Percentiles rank a stretch among this genome's conserved stretches.
These are phyloP conservation scores for Coemansia reversa DNA, from an alignment of 192 early-diverging fungal species.

Conservation along the genomic window DNA sequence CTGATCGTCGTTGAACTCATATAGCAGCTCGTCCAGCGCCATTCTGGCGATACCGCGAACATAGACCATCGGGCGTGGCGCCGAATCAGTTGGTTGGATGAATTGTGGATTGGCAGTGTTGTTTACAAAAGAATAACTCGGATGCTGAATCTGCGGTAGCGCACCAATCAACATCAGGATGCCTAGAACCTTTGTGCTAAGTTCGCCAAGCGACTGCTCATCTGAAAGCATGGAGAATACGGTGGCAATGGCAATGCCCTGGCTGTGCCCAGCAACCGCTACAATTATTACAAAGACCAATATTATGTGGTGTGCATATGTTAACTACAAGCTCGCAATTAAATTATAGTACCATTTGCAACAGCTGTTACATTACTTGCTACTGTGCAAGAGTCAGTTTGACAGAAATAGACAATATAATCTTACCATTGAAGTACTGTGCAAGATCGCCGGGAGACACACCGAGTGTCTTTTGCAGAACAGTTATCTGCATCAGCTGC, in stretches of 20 bases:
- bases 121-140: not conserved
- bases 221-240: no score
- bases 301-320: not conserved
- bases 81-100: not conserved
- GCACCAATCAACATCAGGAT: no score
- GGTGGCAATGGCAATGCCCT: no score
- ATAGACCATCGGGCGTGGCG: conserved; percentile 25
- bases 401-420: no score
- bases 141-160: no score
- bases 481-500: conserved; percentile 80
- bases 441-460: conserved; percentile 49
- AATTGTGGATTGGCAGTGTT: not conserved
- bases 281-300: not conserved
- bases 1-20: conserved; percentile 17
- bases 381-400: no score
- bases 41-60: conserved; percentile 11
- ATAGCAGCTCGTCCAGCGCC: conserved; percentile 3
- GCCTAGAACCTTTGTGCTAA: conserved; percentile 79
- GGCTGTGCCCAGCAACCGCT: no score
- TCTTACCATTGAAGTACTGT: conserved; percentile 23
- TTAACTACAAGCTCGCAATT: no score
- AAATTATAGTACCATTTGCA: no score
- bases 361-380: no score
- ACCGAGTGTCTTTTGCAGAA: conserved; percentile 62
- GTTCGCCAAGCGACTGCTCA: conserved; percentile 51